A percentile compares a stretch with the other conserved stretches of the same genome.
Evolutionary conservation across 2,329 filamentous ascomycete genomes (phyloP).

Genomic region (Niveomyces coronatus): DNA sequence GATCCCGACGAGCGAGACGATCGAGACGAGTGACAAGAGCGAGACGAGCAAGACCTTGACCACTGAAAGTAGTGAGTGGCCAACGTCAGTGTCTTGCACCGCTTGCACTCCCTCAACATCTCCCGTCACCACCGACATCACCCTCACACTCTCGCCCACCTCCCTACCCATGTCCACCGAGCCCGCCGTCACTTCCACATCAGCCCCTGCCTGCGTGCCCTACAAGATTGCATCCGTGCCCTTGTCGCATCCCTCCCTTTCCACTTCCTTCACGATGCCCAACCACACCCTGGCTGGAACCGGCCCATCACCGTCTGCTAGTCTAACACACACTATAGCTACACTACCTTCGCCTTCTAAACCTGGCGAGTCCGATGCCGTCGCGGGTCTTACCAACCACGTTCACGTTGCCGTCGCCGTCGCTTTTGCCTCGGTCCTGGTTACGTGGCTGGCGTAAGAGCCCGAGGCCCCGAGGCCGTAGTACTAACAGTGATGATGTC

Average conservation of each 20-base stretch:
- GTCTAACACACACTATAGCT: slow-evolving; percentile 9
- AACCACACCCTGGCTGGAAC: slow-evolving; percentile 3
- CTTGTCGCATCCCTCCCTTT: slow-evolving; percentile 1
- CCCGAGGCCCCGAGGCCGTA: neutral
- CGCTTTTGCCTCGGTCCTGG: slow-evolving; percentile 3
- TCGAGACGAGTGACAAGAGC: too few relatives aligned
- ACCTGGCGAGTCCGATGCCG: slow-evolving; percentile 4
- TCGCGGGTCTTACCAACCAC: neutral
- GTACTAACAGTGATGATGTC: slow-evolving; percentile 4
- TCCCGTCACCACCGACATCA: slow-evolving; percentile 4
- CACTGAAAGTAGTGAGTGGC: slow-evolving; percentile 6
- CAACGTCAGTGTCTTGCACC: slow-evolving; percentile 4
- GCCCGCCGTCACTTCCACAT: slow-evolving; percentile 1
- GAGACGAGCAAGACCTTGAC: slow-evolving; percentile 4
- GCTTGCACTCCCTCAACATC: slow-evolving; percentile 3
- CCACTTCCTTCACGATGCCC: slow-evolving; percentile 4
- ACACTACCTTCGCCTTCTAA: slow-evolving; percentile 5
- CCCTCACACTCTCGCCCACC: slow-evolving; percentile 4
- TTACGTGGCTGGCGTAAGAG: slow-evolving; percentile 3
- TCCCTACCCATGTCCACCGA: neutral
- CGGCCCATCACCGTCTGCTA: slow-evolving; percentile 1
- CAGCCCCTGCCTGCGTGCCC: neutral
- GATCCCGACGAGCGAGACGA: neutral
- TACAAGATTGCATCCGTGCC: slow-evolving; percentile 2
- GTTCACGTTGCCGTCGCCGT: slow-evolving; percentile 2